Evolutionary conservation across 1,284 basidiomycete genomes (phyloP).

Genomic region (Cryptococcus sp.): DNA sequence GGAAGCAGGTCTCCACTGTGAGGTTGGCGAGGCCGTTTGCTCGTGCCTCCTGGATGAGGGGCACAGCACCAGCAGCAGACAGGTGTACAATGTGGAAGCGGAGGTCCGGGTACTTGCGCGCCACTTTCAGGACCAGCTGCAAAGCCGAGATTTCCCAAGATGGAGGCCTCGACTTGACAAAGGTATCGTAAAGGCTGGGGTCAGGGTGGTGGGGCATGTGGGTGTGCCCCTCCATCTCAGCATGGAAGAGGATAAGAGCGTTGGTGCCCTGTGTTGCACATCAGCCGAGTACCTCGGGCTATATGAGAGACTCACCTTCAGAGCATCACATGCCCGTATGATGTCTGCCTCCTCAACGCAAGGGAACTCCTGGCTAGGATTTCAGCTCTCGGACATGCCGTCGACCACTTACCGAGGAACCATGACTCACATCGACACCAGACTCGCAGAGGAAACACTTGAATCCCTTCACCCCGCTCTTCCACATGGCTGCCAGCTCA

Average conservation of each 20-base stretch:
- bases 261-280: constrained; percentile 56
- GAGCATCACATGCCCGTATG: constrained; percentile 63
- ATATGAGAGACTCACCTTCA: constrained; percentile 58
- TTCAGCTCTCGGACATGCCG: neutral
- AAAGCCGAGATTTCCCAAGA: constrained; percentile 74
- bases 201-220: constrained; percentile 13
- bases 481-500: constrained; percentile 57
- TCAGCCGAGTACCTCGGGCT: neutral
- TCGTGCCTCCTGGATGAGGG: constrained; percentile 66
- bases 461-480: constrained; percentile 83
- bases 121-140: constrained; percentile 64
- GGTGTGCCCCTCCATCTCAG: constrained; percentile 61
- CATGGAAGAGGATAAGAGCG: constrained; percentile 80
- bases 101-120: constrained; percentile 61
- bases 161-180: constrained; percentile 75
- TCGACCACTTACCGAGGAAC: neutral
- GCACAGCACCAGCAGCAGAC: constrained; percentile 75
- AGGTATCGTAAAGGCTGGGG: constrained; percentile 63
- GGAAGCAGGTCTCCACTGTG: constrained; percentile 91
- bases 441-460: constrained; percentile 94
- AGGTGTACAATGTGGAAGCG: constrained; percentile 92
- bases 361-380: constrained; percentile 73
- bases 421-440: constrained; percentile 70
- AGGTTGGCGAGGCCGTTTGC: constrained; percentile 55
- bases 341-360: constrained; percentile 72